Percentiles rank a stretch among this genome's conserved stretches.
Evolutionary conservation across 1,139 yeast species (phyloP).

Genomic region (Protomyces gravidus): DNA sequence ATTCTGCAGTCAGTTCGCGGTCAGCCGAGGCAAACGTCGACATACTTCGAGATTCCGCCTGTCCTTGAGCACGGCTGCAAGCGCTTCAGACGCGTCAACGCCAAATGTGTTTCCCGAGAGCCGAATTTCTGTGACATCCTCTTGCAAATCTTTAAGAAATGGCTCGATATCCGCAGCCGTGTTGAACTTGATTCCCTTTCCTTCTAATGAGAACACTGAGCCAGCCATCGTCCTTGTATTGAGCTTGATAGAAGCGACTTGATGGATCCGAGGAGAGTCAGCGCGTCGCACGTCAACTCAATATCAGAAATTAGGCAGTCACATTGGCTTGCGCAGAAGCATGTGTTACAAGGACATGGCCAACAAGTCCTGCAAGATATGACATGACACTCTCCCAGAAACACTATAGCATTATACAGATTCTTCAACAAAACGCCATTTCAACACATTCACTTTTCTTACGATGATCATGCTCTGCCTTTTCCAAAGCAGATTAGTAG

Average conservation of each 20-base stretch:
- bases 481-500: too few relatives aligned
- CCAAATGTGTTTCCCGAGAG: conserved; percentile 93
- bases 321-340: neutral
- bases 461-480: too few relatives aligned
- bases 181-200: conserved; percentile 73
- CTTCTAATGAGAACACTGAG: conserved; percentile 54
- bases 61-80: conserved; percentile 55
- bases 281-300: neutral
- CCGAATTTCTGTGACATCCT: conserved; percentile 58
- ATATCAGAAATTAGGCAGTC: neutral
- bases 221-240: too few relatives aligned
- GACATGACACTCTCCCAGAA: neutral
- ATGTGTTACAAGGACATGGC: neutral
- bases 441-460: neutral
- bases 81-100: conserved; percentile 71
- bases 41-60: conserved; percentile 48
- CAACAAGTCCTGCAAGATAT: neutral
- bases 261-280: too few relatives aligned
- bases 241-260: too few relatives aligned
- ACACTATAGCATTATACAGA: neutral
- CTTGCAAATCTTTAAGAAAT: conserved; percentile 53
- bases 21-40: too few relatives aligned
- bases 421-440: neutral
- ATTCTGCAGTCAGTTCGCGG: conserved; percentile 42
- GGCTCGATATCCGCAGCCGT: conserved; percentile 68